Evolutionary conservation across 2,329 filamentous ascomycete genomes (phyloP), one percentile per base, ranked within the genome.

Genomic region (Neophaeococcomyces aloes): DNA sequence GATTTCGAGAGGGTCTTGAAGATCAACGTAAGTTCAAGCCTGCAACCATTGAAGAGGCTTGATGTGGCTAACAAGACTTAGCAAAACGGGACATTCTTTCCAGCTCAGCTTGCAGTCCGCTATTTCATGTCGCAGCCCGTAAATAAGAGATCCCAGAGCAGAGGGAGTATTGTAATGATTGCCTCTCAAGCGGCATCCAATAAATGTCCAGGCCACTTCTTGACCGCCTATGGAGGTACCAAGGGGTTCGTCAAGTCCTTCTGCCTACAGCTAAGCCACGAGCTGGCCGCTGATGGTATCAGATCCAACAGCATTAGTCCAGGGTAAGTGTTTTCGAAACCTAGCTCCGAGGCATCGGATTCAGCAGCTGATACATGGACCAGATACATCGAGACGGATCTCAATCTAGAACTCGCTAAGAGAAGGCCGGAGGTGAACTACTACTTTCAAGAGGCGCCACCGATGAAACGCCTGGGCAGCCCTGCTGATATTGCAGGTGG

Each of bases 251-350:
- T 42, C 48, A 56, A 31, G 52, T 56, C 48, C 31, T 58, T 62
- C 53, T 57, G 52, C 23, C 51, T 56, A 30, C 57, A 58, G 11
- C 50, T 63, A 11, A 66, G 65, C 10, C 69, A 70, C 63, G 68
- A 72, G 55, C 68, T 68, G 65, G 62, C 65, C 18, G 56, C 67
- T 43, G 58, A 70, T 50, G 63, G 64, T 30, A 67, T 68, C 46
- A 58, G 66, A 8, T 64, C 67, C 50, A 72, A 72, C 59, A 62
- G 57, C 25, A 60, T 72, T 34, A 69, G 65, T 0, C 68, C 69
- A 0, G 68, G 49, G 37, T 27, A 29, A 7, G n/a, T n/a, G n/a
- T n/a, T n/a, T n/a, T n/a, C n/a, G n/a, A n/a, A n/a, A n/a, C n/a
- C n/a, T n/a, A n/a, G n/a, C n/a, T n/a, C n/a, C n/a, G n/a, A n/a